Evolutionary conservation across 179 eudicot species (phyloP).

Genomic region (Beta lomatogona): DNA sequence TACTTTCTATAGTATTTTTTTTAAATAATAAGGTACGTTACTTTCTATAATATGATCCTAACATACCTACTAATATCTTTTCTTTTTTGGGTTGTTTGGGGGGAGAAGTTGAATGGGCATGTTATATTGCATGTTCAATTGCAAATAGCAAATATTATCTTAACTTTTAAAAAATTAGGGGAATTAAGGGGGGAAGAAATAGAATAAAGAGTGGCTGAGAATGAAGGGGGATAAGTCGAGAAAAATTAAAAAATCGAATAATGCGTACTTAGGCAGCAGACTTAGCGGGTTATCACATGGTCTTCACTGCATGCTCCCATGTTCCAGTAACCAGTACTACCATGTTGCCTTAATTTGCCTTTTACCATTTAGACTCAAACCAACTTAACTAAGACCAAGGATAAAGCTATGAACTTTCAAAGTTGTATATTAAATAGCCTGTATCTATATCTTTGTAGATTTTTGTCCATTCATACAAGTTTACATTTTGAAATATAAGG

Average conservation of each 20-base stretch:
- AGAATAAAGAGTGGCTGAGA: neutral
- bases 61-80: neutral
- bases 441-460: neutral
- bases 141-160: neutral
- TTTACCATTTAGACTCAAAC: conserved; percentile 5
- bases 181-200: neutral
- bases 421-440: neutral
- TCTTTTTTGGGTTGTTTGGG: neutral
- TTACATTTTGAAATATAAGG: neutral
- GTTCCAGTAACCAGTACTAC: conserved; percentile 27
- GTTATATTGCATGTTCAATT: conserved; percentile 3
- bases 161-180: neutral
- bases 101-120: neutral
- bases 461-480: neutral
- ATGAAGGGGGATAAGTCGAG: conserved; percentile 20
- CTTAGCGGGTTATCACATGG: conserved; percentile 36
- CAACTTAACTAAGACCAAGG: neutral
- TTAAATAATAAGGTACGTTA: too few species aligned
- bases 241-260: neutral
- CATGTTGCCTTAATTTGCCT: conserved; percentile 11
- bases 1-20: too few species aligned
- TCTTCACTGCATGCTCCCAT: conserved; percentile 30
- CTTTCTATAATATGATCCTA: too few species aligned
- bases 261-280: conserved; percentile 28
- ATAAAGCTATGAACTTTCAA: neutral